Evolutionary conservation across 1,139 yeast genomes (phyloP), one percentile per base, ranked within the genome.

Genomic region (Diutina mesorugosa): DNA sequence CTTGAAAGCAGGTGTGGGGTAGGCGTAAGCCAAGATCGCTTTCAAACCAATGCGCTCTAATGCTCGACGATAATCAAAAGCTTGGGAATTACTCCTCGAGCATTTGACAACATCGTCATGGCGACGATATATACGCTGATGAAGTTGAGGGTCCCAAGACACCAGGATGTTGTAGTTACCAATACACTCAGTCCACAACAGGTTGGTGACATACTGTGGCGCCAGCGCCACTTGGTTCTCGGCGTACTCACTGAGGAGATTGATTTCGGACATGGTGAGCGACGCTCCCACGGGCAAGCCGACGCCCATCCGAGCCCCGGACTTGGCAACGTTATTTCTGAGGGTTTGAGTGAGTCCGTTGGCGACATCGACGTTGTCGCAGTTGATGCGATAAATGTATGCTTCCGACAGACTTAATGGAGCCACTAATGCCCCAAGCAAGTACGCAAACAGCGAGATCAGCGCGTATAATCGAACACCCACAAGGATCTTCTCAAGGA

Each of bases 251-350:
- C 46, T 38, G 8, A 51, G 29, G 12, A 51, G 35, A n/a, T 35
- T 41, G 35, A 51, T 28, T 38, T 51, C 54, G 12, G 29, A 26
- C 47, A 28, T 51, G 32, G 54, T 51, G 21, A 51, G 53, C n/a
- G 45, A 32, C 9, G 53, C 45, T n/a, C 53, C 53, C 41, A 50
- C 53, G 14, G 53, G 53, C 26, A 50, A 28, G n/a, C 21, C 53
- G n/a, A 32, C 45, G n/a, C 53, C 53, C 7, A 32, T 30, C 7
- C 32, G 41, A 18, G 32, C n/a, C 32, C 51, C 51, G 29, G 12
- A 26, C 26, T 45, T n/a, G 28, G 28, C 53, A 14, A 50, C 53
- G 45, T 32, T 50, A 9, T 30, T 8, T n/a, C 53, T n/a, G 6
- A 50, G 28, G 14, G 32, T 32, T 21, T 50, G 29, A 4, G 45